phyloP scores from a whole-genome alignment of 345 rosid species.

The Theobroma cacao region DNA sequence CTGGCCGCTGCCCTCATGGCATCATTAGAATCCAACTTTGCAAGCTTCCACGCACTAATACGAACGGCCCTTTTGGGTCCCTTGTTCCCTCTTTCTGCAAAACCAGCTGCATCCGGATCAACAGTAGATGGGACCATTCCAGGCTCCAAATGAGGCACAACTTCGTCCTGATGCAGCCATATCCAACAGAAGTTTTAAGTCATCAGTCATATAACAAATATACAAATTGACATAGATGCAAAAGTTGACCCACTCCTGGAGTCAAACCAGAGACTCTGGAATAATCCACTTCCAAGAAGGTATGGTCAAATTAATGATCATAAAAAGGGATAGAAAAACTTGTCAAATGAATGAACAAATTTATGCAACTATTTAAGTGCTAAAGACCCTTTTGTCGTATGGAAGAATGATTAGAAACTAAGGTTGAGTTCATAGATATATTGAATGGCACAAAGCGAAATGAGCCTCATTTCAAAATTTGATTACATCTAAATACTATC shows the following conservation, averaged over 20 bases:
- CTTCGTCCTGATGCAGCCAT: conserved; percentile 72
- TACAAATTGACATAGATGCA: not conserved
- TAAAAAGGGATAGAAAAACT: not conserved
- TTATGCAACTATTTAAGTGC: not conserved
- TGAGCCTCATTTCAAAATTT: not conserved
- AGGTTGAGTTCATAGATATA: not conserved
- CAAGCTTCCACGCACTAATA: conserved; percentile 90
- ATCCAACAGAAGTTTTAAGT: conserved; percentile 1
- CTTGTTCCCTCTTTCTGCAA: conserved; percentile 63
- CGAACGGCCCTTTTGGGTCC: conserved; percentile 69
- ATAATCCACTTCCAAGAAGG: not conserved
- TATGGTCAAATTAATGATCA: not conserved
- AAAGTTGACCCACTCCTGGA: not conserved
- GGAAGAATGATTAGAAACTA: not conserved
- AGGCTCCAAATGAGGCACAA: conserved; percentile 91
- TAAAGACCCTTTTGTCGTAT: not conserved
- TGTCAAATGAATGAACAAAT: not conserved
- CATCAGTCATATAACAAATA: not conserved
- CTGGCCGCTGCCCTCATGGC: conserved; percentile 92
- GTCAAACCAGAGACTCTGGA: not conserved
- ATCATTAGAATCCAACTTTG: conserved; percentile 76
- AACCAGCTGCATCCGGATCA: conserved; percentile 87
- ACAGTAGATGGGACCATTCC: conserved; percentile 94
- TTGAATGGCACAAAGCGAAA: not conserved
- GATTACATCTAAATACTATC: not conserved